Base-by-base conservation (phyloP, 164 flowering plant species). In the Magnolia sinica region DNA sequence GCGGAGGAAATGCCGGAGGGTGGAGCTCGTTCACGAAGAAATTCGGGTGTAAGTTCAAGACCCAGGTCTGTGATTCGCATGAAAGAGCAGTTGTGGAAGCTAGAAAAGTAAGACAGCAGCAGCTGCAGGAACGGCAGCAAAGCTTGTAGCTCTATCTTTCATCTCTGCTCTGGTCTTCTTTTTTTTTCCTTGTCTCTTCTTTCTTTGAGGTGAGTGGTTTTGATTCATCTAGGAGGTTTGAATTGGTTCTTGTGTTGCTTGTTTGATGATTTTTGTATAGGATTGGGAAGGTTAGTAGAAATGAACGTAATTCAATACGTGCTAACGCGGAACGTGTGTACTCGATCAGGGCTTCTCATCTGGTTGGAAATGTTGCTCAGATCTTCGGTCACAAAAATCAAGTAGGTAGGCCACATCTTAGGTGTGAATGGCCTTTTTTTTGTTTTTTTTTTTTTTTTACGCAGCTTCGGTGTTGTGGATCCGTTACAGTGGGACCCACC, bases 41-140 rank as follows among this genome's bases (percentile, higher is more conserved):
- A 81, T 88, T 96, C 22, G 94, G 99, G 74, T 96, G 99, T 50
- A 96, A 92, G 81, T 96, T 93, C 83, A 94, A 91, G 87, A 90
- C 95, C 1, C 99, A 96, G 76, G 99, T 96, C 8, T 91, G 99
- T 75, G 99, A 96, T 83, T 96, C 98, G 5, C 99, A 92, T 23
- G 91, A 92, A 72, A 78, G 87, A 67, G 81, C 90, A 59, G 92
- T 88, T 9, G 89, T 87, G 23, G 90, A 90, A n/a, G 67, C 85
- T 19, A 76, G 70, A 72, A 89, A 81, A 70, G 77, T 65, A 19
- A 70, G 81, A 70, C 78, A 76, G 65, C 75, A 74, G 4, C 68
- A 37, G 55, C 67, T 9, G 49, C 77, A 4, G 52, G 23, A 31
- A 22, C 70, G 20, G 14, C 65, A n/a, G 50, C 29, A 51, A 52